Evolutionary conservation across 2,329 filamentous ascomycete species (phyloP), one percentile per base, ranked within the genome.

Genomic region (Ilyonectria mors-panacis): DNA sequence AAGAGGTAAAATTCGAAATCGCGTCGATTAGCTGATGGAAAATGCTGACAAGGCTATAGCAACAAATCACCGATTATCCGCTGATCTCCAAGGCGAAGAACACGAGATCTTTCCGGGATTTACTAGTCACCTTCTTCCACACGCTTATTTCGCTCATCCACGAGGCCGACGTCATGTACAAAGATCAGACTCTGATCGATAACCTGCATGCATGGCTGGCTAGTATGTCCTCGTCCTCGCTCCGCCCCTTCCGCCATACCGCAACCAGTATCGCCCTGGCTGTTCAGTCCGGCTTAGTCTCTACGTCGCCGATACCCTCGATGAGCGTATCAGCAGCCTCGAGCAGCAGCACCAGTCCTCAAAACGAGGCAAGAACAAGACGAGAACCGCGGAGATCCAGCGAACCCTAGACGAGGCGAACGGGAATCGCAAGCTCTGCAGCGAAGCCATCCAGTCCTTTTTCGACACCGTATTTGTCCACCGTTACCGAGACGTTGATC

Each of bases 381-480:
- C 89, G 39, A 91, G 94, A 71, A 86, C 94, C 23, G 87, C 89
- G 56, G 91, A 92, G 13, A 90, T 96, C 26, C 89, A 97, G 77
- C 86, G 88, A 47, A 92, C 90, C 62, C 86, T 95, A 44, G 87
- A 92, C 48, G 89, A 94, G 70, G 90, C 91, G 39, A 91, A 91
- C 70, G 84, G 89, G 68, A 91, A 91, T 76, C 87, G 93, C 37
- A 91, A 93, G 66, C 84, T 87, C 13, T 89, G 94, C 59, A 91
- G 93, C 70, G 87, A 88, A 33, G 86, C 91, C 66, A 90, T 98
- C 65, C 92, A 92, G 72, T 94, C 97, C 72, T 94, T 94, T 75
- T 97, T 98, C 77, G 93, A 97, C 73, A 93, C 93, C 2, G 91
- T 98, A 53, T 99, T 97, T 78, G 92, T 98, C 33, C 95, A 99